Conservation (phyloP, 495 filamentous ascomycete genomes). For the Aspergillus campestris region DNA sequence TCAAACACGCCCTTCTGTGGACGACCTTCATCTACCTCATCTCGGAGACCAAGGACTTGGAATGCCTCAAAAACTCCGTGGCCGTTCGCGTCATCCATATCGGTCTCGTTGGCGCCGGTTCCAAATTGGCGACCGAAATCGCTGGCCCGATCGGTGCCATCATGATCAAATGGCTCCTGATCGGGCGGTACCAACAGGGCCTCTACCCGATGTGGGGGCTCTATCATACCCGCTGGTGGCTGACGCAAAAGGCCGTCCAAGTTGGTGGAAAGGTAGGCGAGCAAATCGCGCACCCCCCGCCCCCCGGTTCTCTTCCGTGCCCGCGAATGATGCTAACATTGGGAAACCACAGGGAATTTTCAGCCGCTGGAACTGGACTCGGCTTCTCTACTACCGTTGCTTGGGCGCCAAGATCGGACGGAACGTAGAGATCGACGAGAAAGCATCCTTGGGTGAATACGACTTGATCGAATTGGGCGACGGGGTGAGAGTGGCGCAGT, state of each 20-base stretch:
- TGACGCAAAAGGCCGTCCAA: slow-evolving; percentile 33
- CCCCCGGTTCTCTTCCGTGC: too few relatives aligned
- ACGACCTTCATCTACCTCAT: slow-evolving; percentile 27
- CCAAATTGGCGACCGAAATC: slow-evolving; percentile 17
- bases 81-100: slow-evolving; percentile 27
- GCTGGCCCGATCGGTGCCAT: slow-evolving; percentile 28
- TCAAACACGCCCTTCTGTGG: slow-evolving; percentile 32
- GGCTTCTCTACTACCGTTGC: slow-evolving; percentile 30
- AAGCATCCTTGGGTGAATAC: slow-evolving; percentile 32
- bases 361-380: slow-evolving; percentile 19
- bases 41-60: slow-evolving; percentile 12
- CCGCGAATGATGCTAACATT: too few relatives aligned
- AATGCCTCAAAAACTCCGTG: slow-evolving; percentile 14
- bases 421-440: slow-evolving; percentile 23
- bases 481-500: slow-evolving; percentile 25
- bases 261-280: slow-evolving; percentile 23
- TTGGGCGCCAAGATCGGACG: slow-evolving; percentile 35
- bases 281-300: too few relatives aligned
- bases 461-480: slow-evolving; percentile 38
- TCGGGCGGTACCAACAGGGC: slow-evolving; percentile 34
- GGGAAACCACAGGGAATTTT: slow-evolving; percentile 13
- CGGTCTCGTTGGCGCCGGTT: slow-evolving; percentile 19
- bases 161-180: slow-evolving; percentile 34
- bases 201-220: slow-evolving; percentile 41
- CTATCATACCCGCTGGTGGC: slow-evolving; percentile 43